These are phyloP conservation scores for Didymella lethalis DNA, from an alignment of 2,329 filamentous ascomycete species.

Conservation along the genomic window DNA sequence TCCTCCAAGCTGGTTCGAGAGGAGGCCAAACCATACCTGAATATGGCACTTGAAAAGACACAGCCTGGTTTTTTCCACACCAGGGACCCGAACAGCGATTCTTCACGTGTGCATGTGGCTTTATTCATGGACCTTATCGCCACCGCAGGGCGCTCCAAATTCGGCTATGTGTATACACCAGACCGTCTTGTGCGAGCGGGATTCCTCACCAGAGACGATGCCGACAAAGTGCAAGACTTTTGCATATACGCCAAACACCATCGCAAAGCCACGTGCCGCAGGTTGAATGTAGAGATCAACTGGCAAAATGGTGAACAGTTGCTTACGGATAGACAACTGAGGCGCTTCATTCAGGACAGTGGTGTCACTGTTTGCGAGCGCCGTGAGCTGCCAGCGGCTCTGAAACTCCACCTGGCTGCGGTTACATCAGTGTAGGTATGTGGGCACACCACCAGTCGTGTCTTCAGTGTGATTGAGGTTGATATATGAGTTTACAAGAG, in stretches of 20 bases:
- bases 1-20: background rate
- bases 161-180: background rate
- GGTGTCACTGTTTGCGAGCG: background rate
- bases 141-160: background rate
- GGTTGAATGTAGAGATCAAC: background rate
- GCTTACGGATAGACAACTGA: too few relatives aligned
- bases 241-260: background rate
- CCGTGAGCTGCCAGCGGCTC: background rate
- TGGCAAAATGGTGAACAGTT: background rate
- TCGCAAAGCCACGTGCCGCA: background rate
- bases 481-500: too few relatives aligned
- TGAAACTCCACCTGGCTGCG: background rate
- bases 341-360: too few relatives aligned
- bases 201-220: background rate
- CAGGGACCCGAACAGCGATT: background rate
- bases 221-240: background rate
- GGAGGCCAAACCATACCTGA: background rate
- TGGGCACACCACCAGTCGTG: too few relatives aligned
- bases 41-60: background rate
- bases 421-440: too few relatives aligned
- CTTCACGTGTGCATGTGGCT: background rate
- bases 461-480: too few relatives aligned
- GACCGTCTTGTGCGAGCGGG: background rate
- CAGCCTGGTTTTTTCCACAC: background rate
- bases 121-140: background rate